Evolutionary conservation across 2,329 filamentous ascomycete genomes (phyloP).

Genomic region (Aurifilum marmelostoma): DNA sequence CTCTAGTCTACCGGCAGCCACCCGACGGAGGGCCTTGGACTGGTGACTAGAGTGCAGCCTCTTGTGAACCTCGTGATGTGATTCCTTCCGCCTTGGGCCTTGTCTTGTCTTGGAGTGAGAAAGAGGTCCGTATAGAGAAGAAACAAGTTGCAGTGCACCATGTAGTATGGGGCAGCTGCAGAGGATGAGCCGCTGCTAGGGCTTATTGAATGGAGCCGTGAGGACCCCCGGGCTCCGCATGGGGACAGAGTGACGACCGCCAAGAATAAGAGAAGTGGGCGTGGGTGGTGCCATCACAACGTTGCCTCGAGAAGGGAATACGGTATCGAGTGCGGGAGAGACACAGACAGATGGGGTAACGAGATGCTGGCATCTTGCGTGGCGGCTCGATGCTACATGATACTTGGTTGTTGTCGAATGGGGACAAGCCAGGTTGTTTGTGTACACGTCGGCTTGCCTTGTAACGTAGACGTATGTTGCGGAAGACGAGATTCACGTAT

Average conservation of each 20-base stretch:
- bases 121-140: no score
- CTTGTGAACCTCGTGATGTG: neutral
- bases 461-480: no score
- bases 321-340: neutral
- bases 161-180: neutral
- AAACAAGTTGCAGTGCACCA: neutral
- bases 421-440: neutral
- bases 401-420: neutral
- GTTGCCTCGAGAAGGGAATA: neutral
- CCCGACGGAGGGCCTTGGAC: neutral
- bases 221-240: neutral
- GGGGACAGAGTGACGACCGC: slow-evolving; percentile 16
- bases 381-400: neutral
- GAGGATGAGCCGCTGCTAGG: neutral
- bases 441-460: neutral
- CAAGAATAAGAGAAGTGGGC: slow-evolving; percentile 10
- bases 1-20: neutral
- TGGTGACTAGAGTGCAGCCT: neutral
- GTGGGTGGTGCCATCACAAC: slow-evolving; percentile 16
- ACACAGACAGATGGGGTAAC: neutral
- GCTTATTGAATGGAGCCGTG: neutral
- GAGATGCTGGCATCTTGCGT: neutral
- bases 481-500: slow-evolving; percentile 9
- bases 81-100: neutral
- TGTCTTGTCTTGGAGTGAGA: neutral